Evolutionary conservation across 2,329 filamentous ascomycete species (phyloP).

Genomic region (Exophiala xenobiotica): DNA sequence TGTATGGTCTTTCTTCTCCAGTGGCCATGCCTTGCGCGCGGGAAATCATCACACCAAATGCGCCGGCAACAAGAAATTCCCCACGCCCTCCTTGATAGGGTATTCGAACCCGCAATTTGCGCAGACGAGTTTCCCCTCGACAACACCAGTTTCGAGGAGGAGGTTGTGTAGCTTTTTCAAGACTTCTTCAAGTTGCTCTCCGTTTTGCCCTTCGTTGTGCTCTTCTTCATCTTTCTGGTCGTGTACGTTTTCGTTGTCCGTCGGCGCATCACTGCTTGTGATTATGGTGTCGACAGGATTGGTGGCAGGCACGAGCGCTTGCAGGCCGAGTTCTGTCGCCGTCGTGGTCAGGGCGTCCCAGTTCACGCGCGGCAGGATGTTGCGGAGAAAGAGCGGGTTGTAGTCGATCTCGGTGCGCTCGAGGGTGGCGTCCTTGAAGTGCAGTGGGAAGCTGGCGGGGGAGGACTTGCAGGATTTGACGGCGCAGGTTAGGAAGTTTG

Average conservation of each 20-base stretch:
- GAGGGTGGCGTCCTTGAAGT: constrained; percentile 88
- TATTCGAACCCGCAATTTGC: constrained; percentile 93
- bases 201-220: constrained; percentile 55
- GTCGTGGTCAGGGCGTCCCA: constrained; percentile 79
- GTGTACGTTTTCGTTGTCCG: constrained; percentile 16
- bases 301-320: constrained; percentile 30
- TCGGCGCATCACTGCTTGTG: no score
- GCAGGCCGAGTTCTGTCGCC: constrained; percentile 66
- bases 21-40: not conserved
- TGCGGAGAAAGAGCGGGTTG: constrained; percentile 76
- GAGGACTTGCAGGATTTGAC: constrained; percentile 90
- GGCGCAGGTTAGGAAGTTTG: constrained; percentile 96
- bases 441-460: constrained; percentile 78
- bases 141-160: constrained; percentile 84
- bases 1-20: not conserved
- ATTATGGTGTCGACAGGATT: constrained; percentile 29
- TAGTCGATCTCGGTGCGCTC: constrained; percentile 79
- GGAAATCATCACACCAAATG: constrained; percentile 61
- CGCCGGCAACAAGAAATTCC: constrained; percentile 90
- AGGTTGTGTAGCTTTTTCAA: constrained; percentile 76
- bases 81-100: constrained; percentile 89
- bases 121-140: constrained; percentile 85
- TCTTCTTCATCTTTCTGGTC: constrained; percentile 37
- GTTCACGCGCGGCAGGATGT: constrained; percentile 82
- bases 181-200: constrained; percentile 59